Conservation (phyloP, 306 rosid species). For the Citrullus colocynthis region DNA sequence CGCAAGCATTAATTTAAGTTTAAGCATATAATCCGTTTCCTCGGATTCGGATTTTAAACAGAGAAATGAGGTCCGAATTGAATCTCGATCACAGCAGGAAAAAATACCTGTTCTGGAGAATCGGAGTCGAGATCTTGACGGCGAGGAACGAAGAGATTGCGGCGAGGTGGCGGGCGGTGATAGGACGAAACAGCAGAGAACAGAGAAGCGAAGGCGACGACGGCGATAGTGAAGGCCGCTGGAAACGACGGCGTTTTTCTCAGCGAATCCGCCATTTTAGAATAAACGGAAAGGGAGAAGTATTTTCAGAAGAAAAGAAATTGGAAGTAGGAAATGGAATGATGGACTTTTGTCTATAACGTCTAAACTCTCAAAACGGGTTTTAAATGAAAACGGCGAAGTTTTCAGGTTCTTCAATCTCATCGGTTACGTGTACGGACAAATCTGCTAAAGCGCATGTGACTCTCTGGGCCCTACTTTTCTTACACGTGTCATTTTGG, state of each 20-base stretch:
- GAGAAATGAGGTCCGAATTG: not conserved
- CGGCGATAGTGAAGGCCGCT: not conserved
- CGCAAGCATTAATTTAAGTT: not conserved
- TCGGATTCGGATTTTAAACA: not conserved
- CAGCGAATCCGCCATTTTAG: slow-evolving; percentile 3
- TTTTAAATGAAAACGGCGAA: not conserved
- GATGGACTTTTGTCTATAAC: not conserved
- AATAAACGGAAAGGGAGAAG: not conserved
- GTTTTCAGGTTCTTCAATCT: not conserved
- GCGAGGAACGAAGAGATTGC: not conserved
- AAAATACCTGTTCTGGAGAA: slow-evolving; percentile 34
- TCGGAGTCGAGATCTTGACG: slow-evolving; percentile 5
- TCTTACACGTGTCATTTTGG: not conserved
- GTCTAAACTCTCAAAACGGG: not conserved
- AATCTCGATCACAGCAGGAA: not conserved
- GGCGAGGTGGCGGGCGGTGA: slow-evolving; percentile 23
- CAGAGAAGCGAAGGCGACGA: slow-evolving; percentile 9
- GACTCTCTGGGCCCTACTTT: not conserved
- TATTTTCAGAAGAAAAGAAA: not conserved
- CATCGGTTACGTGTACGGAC: not conserved
- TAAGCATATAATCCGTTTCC: not conserved
- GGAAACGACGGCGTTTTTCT: not conserved
- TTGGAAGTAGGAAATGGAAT: not conserved
- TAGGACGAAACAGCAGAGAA: slow-evolving; percentile 14
- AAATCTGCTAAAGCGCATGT: not conserved